Base-by-base conservation (phyloP, 1,284 basidiomycete species). In the Puccinia hordei region DNA sequence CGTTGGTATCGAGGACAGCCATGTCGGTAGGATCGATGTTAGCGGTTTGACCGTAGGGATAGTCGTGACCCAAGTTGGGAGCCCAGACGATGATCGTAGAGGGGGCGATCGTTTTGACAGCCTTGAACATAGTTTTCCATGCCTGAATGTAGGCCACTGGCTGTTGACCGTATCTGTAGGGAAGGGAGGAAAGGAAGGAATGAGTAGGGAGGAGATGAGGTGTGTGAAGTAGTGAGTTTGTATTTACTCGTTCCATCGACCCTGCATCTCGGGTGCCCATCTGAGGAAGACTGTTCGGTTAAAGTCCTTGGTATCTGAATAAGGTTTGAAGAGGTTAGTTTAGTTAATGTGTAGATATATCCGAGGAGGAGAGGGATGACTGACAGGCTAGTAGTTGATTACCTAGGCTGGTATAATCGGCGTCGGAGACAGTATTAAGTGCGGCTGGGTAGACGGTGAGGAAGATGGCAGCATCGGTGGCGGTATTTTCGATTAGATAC, bases 31-130 rank as follows among this genome's bases (percentile, higher is more conserved):
- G 24, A 19, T 53, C 22, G 71, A 51, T 61, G 55, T 81, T 49
- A 10, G 68, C 10, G 24, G 74, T 46, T 73, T 78, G 80, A 53
- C 74, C 57, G 53, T 82, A 82, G 6, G 82, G 82, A 33, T 82
- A 82, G 27, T 77, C 75, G 27, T 59, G 59, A n/a, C 82, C 83
- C 35, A 83, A 83, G 81, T 85, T 85, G 55, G 85, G 85, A 24
- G 85, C 84, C 85, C 85, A 85, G n/a, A 85, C 84, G 38, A 85
- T 81, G 80, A 83, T 82, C 12, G 82, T 83, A n/a, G 80, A 66
- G 13, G 84, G 84, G 22, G 83, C 84, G 71, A 83, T 82, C 5
- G 81, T 38, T 82, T 84, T 84, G 75, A 85, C 81, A 24, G 81
- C 59, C 30, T 78, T 79, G 81, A 85, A 84, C 83, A 84, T 83